Percentiles rank a stretch among this genome's conserved stretches.
Conservation (phyloP, 1,139 yeast species). For the Lodderomyces orthopsilosis region DNA sequence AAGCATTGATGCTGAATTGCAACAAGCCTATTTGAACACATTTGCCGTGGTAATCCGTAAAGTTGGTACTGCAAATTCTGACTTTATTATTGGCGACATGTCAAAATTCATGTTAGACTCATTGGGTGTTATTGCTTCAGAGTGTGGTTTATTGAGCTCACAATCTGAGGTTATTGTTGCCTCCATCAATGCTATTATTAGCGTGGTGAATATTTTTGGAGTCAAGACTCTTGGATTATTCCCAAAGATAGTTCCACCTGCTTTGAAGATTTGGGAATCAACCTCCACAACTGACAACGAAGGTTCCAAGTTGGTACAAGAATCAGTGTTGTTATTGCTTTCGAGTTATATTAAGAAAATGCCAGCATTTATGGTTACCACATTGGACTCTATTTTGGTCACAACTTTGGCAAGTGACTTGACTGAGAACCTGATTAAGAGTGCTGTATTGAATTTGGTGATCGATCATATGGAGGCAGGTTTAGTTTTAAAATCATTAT, state of each 20-base stretch:
- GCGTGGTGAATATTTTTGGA: conserved; percentile 70
- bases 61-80: conserved; percentile 47
- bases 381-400: conserved; percentile 58
- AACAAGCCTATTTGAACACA: conserved; percentile 71
- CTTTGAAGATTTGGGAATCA: conserved; percentile 55
- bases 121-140: conserved; percentile 53
- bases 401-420: conserved; percentile 56
- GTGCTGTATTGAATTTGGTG: conserved; percentile 61
- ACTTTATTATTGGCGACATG: conserved; percentile 31
- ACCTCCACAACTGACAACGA: conserved; percentile 24
- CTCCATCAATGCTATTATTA: conserved; percentile 69
- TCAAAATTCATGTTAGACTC: conserved; percentile 40
- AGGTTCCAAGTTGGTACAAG: conserved; percentile 45
- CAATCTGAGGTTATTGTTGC: conserved; percentile 69
- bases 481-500: conserved; percentile 59
- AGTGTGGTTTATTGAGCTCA: conserved; percentile 49
- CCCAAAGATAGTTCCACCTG: conserved; percentile 79
- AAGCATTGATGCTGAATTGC: conserved; percentile 44
- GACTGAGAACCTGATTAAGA: conserved; percentile 59
- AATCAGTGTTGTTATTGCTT: conserved; percentile 67
- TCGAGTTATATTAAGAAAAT: conserved; percentile 78
- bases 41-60: conserved; percentile 60
- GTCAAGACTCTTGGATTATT: conserved; percentile 83
- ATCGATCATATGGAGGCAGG: conserved; percentile 68
- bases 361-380: conserved; percentile 80